phyloP scores from a whole-genome alignment of 2,329 filamentous ascomycete species.

The Sarocladium kiliense region DNA sequence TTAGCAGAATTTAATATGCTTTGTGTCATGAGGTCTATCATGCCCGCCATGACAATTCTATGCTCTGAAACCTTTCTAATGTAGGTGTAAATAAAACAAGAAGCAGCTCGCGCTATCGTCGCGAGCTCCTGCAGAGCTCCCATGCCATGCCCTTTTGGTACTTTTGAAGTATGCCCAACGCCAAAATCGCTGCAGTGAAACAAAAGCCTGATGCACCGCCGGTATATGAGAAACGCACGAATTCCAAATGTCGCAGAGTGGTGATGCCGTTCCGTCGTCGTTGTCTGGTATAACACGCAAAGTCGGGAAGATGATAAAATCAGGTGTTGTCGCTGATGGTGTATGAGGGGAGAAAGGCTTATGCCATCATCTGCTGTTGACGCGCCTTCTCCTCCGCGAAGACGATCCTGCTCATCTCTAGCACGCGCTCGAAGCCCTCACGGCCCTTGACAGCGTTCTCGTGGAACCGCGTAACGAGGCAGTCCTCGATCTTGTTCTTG shows the following conservation, averaged over 20 bases:
- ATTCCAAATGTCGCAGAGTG: constrained; percentile 1
- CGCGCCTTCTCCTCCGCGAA: constrained; percentile 84
- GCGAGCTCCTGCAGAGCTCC: not conserved
- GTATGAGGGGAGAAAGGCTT: not conserved
- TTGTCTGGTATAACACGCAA: not conserved
- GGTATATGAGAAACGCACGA: not conserved
- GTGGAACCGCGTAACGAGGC: constrained; percentile 79
- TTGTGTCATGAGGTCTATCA: constrained; percentile 2
- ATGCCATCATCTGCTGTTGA: constrained; percentile 17
- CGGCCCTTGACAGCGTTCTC: constrained; percentile 88
- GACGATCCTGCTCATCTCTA: constrained; percentile 86
- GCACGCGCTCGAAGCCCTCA: constrained; percentile 91
- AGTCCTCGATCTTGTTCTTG: constrained; percentile 92
- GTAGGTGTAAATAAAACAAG: not conserved
- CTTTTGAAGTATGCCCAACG: constrained; percentile 3
- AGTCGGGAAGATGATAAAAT: not conserved
- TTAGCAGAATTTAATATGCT: not conserved
- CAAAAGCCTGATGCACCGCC: not conserved
- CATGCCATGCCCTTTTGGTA: not conserved
- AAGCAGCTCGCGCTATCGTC: not conserved
- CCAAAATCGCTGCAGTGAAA: constrained; percentile 2
- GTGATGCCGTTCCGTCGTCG: constrained; percentile 5
- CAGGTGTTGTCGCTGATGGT: not conserved
- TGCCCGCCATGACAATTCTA: not conserved
- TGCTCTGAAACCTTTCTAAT: not conserved